phyloP scores from a whole-genome alignment of 2,329 filamentous ascomycete genomes.

The Exserohilum turcica region DNA sequence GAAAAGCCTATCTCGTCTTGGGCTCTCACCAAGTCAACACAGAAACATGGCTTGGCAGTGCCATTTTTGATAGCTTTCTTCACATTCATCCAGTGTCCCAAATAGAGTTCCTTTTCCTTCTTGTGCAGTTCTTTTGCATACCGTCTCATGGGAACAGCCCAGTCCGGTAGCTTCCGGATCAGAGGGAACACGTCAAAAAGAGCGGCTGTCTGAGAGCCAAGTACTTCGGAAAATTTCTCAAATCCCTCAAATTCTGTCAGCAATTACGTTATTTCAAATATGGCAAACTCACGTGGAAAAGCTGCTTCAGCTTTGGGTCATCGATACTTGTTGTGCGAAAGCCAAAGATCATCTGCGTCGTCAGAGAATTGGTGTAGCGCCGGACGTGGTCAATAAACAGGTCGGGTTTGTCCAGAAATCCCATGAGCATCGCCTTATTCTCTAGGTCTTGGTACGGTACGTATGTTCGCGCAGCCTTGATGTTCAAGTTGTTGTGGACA shows the following conservation, averaged over 20 bases:
- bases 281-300: slow-evolving; percentile 13
- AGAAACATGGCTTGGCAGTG: slow-evolving; percentile 29
- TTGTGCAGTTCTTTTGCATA: slow-evolving; percentile 52
- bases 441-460: slow-evolving; percentile 62
- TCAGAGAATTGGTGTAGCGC: slow-evolving; percentile 56
- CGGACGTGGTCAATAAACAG: slow-evolving; percentile 53
- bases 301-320: slow-evolving; percentile 23
- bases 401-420: slow-evolving; percentile 53
- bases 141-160: slow-evolving; percentile 40
- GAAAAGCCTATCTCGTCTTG: slow-evolving; percentile 29
- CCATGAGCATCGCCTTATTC: slow-evolving; percentile 59
- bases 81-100: slow-evolving; percentile 28
- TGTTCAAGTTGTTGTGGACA: slow-evolving; percentile 26
- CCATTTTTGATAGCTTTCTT: slow-evolving; percentile 25
- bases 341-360: slow-evolving; percentile 58
- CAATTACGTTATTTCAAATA: background rate
- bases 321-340: slow-evolving; percentile 36
- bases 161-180: slow-evolving; percentile 47
- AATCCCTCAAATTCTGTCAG: slow-evolving; percentile 48
- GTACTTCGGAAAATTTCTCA: slow-evolving; percentile 51
- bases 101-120: slow-evolving; percentile 47
- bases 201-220: slow-evolving; percentile 50
- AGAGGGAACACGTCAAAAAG: slow-evolving; percentile 56
- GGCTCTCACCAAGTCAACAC: slow-evolving; percentile 25
- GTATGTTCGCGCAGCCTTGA: slow-evolving; percentile 26